A percentile compares a stretch with the other conserved stretches of the same genome.
Conservation (phyloP, 352 stramenopile genomes). For the Pythium volutum region DNA sequence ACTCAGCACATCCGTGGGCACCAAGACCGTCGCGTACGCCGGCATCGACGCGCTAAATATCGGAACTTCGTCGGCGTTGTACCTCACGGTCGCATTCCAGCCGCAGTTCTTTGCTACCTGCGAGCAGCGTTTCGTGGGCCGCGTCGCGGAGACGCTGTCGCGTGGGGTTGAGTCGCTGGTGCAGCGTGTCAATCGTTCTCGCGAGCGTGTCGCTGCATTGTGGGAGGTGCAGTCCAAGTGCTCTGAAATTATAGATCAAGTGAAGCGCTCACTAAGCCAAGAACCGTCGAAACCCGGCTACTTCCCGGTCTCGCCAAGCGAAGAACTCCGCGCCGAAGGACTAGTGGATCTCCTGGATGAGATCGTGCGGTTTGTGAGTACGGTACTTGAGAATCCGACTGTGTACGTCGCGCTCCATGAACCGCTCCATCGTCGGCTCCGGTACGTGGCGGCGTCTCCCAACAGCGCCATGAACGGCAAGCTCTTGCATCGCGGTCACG, state of each 20-base stretch:
- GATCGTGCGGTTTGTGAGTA: constrained; percentile 35
- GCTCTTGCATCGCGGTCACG: constrained; percentile 46
- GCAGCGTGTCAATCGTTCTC: constrained; percentile 41
- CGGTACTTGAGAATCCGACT: constrained; percentile 32
- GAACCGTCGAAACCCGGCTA: background rate
- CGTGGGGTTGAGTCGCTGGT: constrained; percentile 32
- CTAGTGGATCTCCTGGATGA: constrained; percentile 33
- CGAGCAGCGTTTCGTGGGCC: constrained; percentile 52
- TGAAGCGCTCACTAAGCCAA: background rate
- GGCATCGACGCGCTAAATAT: constrained; percentile 29
- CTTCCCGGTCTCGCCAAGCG: constrained; percentile 23
- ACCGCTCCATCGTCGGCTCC: constrained; percentile 37
- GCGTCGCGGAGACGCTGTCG: constrained; percentile 34
- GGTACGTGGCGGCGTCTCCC: constrained; percentile 51
- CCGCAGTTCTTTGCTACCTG: constrained; percentile 43
- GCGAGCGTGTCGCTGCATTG: constrained; percentile 31
- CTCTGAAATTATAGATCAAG: constrained; percentile 18
- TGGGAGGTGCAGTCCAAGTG: constrained; percentile 29
- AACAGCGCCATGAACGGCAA: constrained; percentile 62
- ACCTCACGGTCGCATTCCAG: constrained; percentile 35
- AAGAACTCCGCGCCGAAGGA: constrained; percentile 48
- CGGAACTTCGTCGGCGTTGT: constrained; percentile 26
- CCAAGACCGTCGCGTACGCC: constrained; percentile 30
- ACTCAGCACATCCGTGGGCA: constrained; percentile 36
- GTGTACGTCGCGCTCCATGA: constrained; percentile 70